These are phyloP conservation scores for Citrus trifoliata DNA, from an alignment of 345 rosid species.

Conservation along the genomic window DNA sequence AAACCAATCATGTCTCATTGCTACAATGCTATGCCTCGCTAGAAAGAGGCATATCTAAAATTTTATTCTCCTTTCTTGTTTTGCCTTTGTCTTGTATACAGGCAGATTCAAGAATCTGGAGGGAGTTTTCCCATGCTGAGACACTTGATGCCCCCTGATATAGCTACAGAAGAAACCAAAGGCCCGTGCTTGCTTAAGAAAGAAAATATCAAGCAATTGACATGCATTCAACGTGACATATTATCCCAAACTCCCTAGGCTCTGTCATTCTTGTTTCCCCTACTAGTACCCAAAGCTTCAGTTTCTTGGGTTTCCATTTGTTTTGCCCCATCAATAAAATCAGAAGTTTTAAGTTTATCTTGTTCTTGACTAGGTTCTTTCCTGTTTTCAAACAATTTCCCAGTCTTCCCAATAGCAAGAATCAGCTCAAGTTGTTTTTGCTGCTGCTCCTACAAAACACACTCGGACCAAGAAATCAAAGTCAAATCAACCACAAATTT, in stretches of 20 bases:
- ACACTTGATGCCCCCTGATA: not conserved
- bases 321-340: conserved; percentile 22
- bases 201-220: conserved; percentile 4
- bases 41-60: not conserved
- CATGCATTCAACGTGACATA: not conserved
- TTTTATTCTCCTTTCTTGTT: not conserved
- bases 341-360: conserved; percentile 24
- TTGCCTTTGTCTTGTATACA: conserved; percentile 6
- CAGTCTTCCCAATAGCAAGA: conserved; percentile 66
- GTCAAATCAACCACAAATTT: conserved; percentile 4
- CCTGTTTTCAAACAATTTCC: conserved; percentile 54
- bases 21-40: not conserved
- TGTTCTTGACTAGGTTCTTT: conserved; percentile 28
- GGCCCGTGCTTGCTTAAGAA: not conserved
- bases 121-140: not conserved
- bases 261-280: conserved; percentile 31
- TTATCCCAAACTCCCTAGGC: conserved; percentile 21
- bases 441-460: conserved; percentile 73
- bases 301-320: conserved; percentile 31
- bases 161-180: not conserved
- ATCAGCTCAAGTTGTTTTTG: conserved; percentile 83
- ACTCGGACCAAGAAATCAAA: conserved; percentile 17
- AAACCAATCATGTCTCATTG: not conserved
- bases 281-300: conserved; percentile 21
- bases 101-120: conserved; percentile 7